phyloP scores from a whole-genome alignment of 2,329 filamentous ascomycete genomes.

The Paecilomyces dactylethromorphus region DNA sequence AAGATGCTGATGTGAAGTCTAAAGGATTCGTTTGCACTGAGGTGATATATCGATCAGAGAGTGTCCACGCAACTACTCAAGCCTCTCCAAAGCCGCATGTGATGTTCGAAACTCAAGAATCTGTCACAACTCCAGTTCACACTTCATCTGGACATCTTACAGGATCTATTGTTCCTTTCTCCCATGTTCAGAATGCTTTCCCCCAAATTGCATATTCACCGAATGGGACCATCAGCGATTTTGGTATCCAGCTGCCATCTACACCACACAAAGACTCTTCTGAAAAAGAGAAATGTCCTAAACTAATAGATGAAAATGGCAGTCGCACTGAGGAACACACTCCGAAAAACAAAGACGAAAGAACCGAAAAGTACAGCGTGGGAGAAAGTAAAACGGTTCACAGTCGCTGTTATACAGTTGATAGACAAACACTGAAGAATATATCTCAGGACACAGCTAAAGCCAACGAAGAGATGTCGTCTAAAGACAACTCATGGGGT shows the following conservation, averaged over 20 bases:
- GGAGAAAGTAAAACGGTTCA: background rate
- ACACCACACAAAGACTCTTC: conserved; percentile 9
- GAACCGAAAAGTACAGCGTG: background rate
- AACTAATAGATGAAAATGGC: background rate
- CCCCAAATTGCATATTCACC: conserved; percentile 8
- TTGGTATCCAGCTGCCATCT: conserved; percentile 22
- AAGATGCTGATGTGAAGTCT: background rate
- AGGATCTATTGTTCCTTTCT: conserved; percentile 25
- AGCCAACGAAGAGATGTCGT: background rate
- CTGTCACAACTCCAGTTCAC: background rate
- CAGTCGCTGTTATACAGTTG: background rate
- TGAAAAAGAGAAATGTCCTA: conserved; percentile 1
- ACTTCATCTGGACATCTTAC: conserved; percentile 4
- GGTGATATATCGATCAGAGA: conserved; percentile 12
- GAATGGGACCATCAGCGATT: conserved; percentile 18
- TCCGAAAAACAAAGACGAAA: background rate
- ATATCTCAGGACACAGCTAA: background rate
- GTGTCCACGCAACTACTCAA: conserved; percentile 5
- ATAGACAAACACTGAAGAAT: background rate
- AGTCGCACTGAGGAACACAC: background rate
- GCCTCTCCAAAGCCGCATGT: conserved; percentile 3
- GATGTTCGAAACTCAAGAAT: background rate
- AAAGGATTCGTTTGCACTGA: conserved; percentile 10
- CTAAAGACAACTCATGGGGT: background rate
- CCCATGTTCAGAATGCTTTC: conserved; percentile 17